These are phyloP conservation scores for Colletotrichum eleusines DNA, from an alignment of 2,329 filamentous ascomycete genomes.

Conservation along the genomic window DNA sequence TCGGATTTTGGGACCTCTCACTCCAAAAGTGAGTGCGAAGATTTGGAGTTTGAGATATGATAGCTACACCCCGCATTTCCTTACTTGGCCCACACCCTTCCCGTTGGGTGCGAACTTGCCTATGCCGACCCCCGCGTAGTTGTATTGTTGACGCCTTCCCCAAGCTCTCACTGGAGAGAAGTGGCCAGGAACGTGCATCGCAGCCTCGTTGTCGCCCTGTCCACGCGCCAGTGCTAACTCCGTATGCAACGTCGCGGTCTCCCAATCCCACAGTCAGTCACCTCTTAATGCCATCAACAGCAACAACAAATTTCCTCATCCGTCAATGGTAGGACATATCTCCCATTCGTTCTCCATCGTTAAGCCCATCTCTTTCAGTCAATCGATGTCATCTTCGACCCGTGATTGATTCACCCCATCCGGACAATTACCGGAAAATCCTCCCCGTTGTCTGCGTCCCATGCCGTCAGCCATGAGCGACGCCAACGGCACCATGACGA, in stretches of 20 bases:
- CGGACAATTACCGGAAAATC: slow-evolving; percentile 16
- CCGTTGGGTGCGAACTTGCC: background rate
- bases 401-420: slow-evolving; percentile 15
- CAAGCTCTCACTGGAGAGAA: slow-evolving; percentile 41
- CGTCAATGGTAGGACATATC: slow-evolving; percentile 11
- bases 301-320: slow-evolving; percentile 8
- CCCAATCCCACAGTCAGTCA: slow-evolving; percentile 5
- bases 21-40: slow-evolving; percentile 26
- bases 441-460: background rate
- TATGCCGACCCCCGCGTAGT: slow-evolving; percentile 19
- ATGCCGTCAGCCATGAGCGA: slow-evolving; percentile 47
- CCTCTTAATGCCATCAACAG: slow-evolving; percentile 29
- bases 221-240: slow-evolving; percentile 33
- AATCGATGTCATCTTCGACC: background rate
- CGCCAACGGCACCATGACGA: slow-evolving; percentile 44
- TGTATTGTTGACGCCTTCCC: slow-evolving; percentile 36
- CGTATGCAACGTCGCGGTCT: slow-evolving; percentile 14
- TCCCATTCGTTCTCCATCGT: background rate
- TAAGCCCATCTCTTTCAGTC: background rate
- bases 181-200: slow-evolving; percentile 39
- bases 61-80: slow-evolving; percentile 20
- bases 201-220: slow-evolving; percentile 40
- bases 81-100: slow-evolving; percentile 1
- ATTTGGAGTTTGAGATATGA: slow-evolving; percentile 38
- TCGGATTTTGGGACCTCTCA: slow-evolving; percentile 2